Conservation (phyloP, 192 early-diverging fungal species). For the Backusella sp. region DNA sequence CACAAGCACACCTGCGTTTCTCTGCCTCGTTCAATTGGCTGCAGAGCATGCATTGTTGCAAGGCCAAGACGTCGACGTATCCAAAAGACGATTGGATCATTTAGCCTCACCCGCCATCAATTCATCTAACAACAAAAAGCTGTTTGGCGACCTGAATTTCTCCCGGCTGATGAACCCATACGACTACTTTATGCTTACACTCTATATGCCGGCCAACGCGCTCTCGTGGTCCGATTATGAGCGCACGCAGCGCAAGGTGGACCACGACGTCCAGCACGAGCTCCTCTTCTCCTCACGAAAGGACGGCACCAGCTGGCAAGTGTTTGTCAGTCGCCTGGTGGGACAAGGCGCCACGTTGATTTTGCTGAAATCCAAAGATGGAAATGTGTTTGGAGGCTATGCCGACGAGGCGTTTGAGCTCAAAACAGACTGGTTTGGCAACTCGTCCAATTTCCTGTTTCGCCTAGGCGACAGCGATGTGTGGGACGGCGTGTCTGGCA, state of each 20-base stretch:
- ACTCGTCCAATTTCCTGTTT: slow-evolving; percentile 60
- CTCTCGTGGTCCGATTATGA: slow-evolving; percentile 21
- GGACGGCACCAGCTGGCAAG: slow-evolving; percentile 50
- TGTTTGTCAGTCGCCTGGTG: slow-evolving; percentile 38
- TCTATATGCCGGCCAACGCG: slow-evolving; percentile 19
- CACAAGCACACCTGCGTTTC: slow-evolving; percentile 6
- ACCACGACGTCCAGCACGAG: slow-evolving; percentile 18
- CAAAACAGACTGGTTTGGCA: slow-evolving; percentile 64
- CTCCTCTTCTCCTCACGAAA: slow-evolving; percentile 46
- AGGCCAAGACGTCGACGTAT: background rate
- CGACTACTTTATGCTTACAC: slow-evolving; percentile 40
- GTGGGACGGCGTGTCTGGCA: slow-evolving; percentile 39
- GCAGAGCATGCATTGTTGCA: background rate
- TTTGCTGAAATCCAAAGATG: slow-evolving; percentile 51
- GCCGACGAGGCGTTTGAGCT: slow-evolving; percentile 55
- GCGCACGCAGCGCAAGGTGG: background rate
- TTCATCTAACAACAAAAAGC: background rate
- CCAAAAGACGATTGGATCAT: slow-evolving; percentile 9
- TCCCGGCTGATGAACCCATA: slow-evolving; percentile 37
- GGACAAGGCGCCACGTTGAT: slow-evolving; percentile 49
- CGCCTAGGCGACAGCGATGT: background rate
- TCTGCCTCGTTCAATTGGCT: background rate
- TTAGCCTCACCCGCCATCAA: background rate
- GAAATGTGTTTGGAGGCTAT: slow-evolving; percentile 68
- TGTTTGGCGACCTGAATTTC: slow-evolving; percentile 1